phyloP scores from a whole-genome alignment of 75 land plant genomes.

The Picea sitchensis region DNA sequence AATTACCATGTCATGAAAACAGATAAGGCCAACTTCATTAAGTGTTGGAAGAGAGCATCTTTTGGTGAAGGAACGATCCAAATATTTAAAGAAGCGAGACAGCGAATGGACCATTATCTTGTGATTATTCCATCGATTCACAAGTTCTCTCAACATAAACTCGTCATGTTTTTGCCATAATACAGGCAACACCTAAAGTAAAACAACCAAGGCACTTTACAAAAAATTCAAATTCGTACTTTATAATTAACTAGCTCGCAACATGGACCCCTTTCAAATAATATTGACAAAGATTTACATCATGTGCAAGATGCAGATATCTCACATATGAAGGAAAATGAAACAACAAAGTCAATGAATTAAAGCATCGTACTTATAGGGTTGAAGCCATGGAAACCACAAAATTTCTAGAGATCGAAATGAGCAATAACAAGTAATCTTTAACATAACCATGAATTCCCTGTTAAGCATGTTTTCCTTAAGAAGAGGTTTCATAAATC shows the following conservation, averaged over 20 bases:
- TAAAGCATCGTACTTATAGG: no score
- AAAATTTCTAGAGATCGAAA: no score
- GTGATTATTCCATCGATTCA: conserved; percentile 81
- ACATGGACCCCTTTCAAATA: neutral
- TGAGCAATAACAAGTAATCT: no score
- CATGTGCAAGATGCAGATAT: neutral
- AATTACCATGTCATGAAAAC: conserved; percentile 79
- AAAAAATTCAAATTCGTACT: neutral
- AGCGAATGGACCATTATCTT: conserved; percentile 92
- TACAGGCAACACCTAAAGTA: conserved; percentile 65
- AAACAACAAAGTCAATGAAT: neutral
- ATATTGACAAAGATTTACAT: neutral
- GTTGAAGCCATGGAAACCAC: no score
- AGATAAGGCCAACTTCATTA: conserved; percentile 75
- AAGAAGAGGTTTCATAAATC: no score
- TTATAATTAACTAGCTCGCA: neutral
- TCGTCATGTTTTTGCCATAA: conserved; percentile 85
- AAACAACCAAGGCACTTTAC: neutral
- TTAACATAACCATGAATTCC: no score
- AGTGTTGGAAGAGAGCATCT: conserved; percentile 68
- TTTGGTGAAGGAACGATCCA: conserved; percentile 81
- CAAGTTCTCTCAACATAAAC: conserved; percentile 89
- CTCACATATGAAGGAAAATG: neutral
- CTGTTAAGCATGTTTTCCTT: no score
- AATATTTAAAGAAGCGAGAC: conserved; percentile 79